A percentile compares a stretch with the other conserved stretches of the same genome.
These are phyloP conservation scores for Zasmidium angulare DNA, from an alignment of 2,329 filamentous ascomycete genomes.

Conservation along the genomic window DNA sequence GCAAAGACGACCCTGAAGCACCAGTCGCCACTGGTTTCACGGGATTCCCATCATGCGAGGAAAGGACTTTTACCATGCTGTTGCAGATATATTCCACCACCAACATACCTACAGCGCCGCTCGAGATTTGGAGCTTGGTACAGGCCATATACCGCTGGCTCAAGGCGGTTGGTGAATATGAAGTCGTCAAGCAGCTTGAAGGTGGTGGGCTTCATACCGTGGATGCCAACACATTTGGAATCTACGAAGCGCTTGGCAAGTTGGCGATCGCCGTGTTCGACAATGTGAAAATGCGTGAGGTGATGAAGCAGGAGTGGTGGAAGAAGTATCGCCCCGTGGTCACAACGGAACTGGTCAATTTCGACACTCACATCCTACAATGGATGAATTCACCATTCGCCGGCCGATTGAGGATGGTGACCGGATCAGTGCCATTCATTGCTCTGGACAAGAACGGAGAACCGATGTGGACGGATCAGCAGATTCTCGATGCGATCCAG, in stretches of 20 bases:
- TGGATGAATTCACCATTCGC: slow-evolving; percentile 34
- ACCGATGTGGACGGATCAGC: slow-evolving; percentile 61
- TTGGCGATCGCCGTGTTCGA: slow-evolving; percentile 32
- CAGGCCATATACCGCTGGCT: slow-evolving; percentile 32
- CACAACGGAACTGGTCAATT: slow-evolving; percentile 32
- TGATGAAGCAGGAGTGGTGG: slow-evolving; percentile 33
- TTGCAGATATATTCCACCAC: slow-evolving; percentile 25
- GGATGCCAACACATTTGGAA: slow-evolving; percentile 24
- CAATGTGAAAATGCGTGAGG: slow-evolving; percentile 25
- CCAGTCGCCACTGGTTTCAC: background rate
- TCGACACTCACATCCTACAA: slow-evolving; percentile 34
- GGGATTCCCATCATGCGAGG: slow-evolving; percentile 32
- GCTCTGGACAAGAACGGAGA: slow-evolving; percentile 68
- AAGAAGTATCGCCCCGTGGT: slow-evolving; percentile 25
- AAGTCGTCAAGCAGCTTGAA: slow-evolving; percentile 32
- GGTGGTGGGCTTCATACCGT: slow-evolving; percentile 26
- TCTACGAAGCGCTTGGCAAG: slow-evolving; percentile 34
- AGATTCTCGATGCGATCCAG: slow-evolving; percentile 30
- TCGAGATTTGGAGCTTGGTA: slow-evolving; percentile 22
- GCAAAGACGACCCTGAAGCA: background rate
- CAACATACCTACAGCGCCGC: slow-evolving; percentile 18
- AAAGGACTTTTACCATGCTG: slow-evolving; percentile 33
- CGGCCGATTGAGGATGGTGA: slow-evolving; percentile 30
- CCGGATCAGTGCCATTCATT: slow-evolving; percentile 55
- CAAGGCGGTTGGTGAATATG: slow-evolving; percentile 28